These are phyloP conservation scores for Suhomyces yuchorum DNA, from an alignment of 1,139 yeast species.

Conservation along the genomic window DNA sequence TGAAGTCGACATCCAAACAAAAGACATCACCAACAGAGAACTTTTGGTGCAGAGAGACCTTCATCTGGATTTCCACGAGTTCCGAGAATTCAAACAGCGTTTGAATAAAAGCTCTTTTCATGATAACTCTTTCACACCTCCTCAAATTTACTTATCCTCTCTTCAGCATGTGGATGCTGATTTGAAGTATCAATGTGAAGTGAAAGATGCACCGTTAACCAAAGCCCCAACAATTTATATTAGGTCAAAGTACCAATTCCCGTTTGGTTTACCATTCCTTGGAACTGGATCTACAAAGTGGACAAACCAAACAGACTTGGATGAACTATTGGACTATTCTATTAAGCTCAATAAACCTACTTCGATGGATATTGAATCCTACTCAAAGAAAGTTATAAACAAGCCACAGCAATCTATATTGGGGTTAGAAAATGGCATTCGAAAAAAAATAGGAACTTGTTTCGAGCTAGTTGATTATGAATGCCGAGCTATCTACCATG, in stretches of 20 bases:
- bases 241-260: conserved; percentile 16
- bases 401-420: not conserved
- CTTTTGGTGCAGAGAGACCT: conserved; percentile 46
- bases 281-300: conserved; percentile 29
- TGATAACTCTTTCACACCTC: not conserved
- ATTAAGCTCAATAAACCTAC: conserved; percentile 28
- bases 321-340: conserved; percentile 35
- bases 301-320: conserved; percentile 36
- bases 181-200: conserved; percentile 54
- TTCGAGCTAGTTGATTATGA: conserved; percentile 10
- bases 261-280: conserved; percentile 19
- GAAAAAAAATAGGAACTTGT: not conserved
- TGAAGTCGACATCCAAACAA: conserved; percentile 70
- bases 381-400: conserved; percentile 15
- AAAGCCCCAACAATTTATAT: conserved; percentile 10
- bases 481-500: not conserved
- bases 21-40: conserved; percentile 56
- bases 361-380: conserved; percentile 17
- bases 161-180: conserved; percentile 65
- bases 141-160: conserved; percentile 51
- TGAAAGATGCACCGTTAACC: conserved; percentile 30
- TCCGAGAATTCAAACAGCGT: conserved; percentile 9
- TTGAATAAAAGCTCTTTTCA: not conserved
- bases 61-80: conserved; percentile 53
- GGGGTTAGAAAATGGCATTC: not conserved